phyloP scores from a whole-genome alignment of 257 asterid genomes.

The Solanum ossicruentum region DNA sequence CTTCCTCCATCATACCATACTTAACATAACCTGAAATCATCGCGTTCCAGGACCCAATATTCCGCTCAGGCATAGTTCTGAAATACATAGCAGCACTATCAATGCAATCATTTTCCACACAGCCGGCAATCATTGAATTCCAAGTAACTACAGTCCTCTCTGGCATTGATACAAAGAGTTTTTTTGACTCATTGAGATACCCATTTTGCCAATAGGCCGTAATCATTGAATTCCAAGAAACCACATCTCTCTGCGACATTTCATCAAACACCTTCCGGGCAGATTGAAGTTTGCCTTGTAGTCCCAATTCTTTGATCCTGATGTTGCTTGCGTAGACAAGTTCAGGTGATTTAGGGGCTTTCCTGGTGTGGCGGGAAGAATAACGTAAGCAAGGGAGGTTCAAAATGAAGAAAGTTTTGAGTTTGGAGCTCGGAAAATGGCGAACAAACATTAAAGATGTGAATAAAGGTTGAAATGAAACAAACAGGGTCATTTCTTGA shows the following conservation, averaged over 20 bases:
- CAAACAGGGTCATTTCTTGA: background rate
- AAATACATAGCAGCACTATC: constrained; percentile 5
- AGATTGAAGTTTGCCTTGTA: background rate
- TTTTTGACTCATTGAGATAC: background rate
- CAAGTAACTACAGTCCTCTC: constrained; percentile 3
- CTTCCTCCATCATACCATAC: constrained; percentile 1
- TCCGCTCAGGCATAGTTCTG: constrained; percentile 2
- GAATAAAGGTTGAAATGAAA: background rate
- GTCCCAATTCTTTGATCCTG: background rate
- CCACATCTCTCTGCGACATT: background rate
- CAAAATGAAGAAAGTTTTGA: background rate
- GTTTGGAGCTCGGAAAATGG: background rate
- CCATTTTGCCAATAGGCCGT: constrained; percentile 11
- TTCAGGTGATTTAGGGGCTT: background rate
- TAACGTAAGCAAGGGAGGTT: background rate
- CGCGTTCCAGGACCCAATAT: constrained; percentile 3
- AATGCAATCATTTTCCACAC: constrained; percentile 3
- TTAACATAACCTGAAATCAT: constrained; percentile 5
- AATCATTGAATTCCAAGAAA: constrained; percentile 8
- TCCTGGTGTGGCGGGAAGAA: background rate
- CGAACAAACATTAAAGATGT: background rate
- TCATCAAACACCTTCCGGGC: constrained; percentile 5
- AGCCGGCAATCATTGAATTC: constrained; percentile 7
- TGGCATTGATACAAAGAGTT: background rate
- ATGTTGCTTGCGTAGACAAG: background rate